Base-by-base conservation (phyloP, 768 basidiomycete genomes). In the Leccinum variicolor region DNA sequence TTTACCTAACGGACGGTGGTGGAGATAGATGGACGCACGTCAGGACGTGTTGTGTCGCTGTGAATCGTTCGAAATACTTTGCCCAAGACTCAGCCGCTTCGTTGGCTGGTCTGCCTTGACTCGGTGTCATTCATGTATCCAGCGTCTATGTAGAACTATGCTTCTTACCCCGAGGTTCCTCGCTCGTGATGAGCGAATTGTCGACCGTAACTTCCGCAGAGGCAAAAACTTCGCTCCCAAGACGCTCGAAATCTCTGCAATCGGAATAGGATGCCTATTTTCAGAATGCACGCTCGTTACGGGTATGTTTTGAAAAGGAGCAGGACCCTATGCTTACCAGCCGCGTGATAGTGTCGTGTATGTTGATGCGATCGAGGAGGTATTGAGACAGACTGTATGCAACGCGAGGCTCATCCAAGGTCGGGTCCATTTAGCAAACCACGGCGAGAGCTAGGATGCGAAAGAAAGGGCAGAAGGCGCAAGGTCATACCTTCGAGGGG, bases 291-390 rank as follows among this genome's bases (percentile, higher is more conserved):
- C 19, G n/a, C 3, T 11, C 6, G 29, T 50, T 52, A 39, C 14
- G 17, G 45, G 13, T 26, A 26, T 6, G 15, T 29, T 41, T 5
- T 15, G 34, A 17, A 26, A 3, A 41, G 43, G 14, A 28, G 29
- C 23, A 31, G 23, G 21, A 23, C 34, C 23, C 26, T n/a, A n/a
- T 29, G 52, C 68, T 53, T 50, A 69, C 68, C 57, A 69, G 19
- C 43, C 68, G 63, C 11, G 62, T 62, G 50, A 69, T 66, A 25
- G 63, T 69, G 36, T 69, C 68, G 23, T 70, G 64, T 49, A 69
- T 69, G 21, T 68, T 70, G 60, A 53, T 14, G 14, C 66, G 62
- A 50, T 69, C 69, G 19, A 69, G 61, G 21, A 69, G 23, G 48
- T 66, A 66, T 52, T 69, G 64, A 31, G 64, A 50, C 17, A 63